Conservation (phyloP, 306 rosid species). For the Ochetophila trinervis region DNA sequence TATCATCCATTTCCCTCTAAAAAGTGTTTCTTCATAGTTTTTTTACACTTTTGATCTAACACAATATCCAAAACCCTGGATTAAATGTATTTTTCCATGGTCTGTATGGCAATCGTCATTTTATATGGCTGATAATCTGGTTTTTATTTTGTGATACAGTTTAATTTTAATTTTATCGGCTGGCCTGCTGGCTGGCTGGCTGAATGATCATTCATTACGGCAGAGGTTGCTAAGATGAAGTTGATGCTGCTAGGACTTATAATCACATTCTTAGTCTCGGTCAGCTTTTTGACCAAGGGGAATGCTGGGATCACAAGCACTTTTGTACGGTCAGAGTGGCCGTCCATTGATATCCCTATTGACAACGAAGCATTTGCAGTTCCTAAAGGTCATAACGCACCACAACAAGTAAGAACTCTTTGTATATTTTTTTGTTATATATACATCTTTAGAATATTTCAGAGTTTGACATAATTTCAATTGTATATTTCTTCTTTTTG, state of each 20-base stretch:
- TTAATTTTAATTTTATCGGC: conserved; percentile 23
- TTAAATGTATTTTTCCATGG: neutral
- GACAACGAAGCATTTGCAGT: conserved; percentile 58
- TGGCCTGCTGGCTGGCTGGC: conserved; percentile 17
- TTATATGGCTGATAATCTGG: neutral
- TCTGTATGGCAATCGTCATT: neutral
- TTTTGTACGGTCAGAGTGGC: conserved; percentile 69
- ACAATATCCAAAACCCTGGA: neutral
- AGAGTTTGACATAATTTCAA: no score
- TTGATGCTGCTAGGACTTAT: conserved; percentile 38
- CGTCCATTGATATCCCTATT: conserved; percentile 72
- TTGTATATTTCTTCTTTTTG: no score
- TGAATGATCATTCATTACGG: conserved; percentile 19
- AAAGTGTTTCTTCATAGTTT: neutral
- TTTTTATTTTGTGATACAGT: conserved; percentile 28
- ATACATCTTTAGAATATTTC: neutral
- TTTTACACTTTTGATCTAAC: neutral
- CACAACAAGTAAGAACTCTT: conserved; percentile 70
- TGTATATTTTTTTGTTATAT: neutral
- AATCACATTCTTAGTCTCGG: conserved; percentile 44
- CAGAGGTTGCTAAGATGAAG: conserved; percentile 31
- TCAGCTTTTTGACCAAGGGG: conserved; percentile 40
- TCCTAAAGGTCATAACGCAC: conserved; percentile 78
- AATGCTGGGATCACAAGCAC: conserved; percentile 73
- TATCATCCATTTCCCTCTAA: neutral